phyloP scores from a whole-genome alignment of 352 stramenopile species.

The Pythium grandisporangium region DNA sequence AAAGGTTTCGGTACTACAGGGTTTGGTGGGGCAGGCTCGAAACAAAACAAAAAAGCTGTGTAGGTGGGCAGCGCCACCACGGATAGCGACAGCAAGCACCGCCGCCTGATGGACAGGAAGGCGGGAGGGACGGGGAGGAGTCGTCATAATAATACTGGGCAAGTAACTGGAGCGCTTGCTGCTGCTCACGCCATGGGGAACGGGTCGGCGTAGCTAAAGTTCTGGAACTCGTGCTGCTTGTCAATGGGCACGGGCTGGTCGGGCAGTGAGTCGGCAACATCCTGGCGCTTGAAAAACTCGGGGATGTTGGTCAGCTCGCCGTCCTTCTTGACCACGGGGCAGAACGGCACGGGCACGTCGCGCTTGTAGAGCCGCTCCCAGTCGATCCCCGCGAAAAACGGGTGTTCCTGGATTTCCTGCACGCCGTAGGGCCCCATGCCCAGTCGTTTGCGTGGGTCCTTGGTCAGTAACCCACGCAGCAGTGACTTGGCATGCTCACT shows the following conservation, averaged over 20 bases:
- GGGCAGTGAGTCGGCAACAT: slow-evolving; percentile 57
- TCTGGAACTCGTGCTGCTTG: slow-evolving; percentile 65
- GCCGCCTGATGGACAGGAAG: no score
- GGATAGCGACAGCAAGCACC: no score
- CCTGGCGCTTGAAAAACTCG: slow-evolving; percentile 76
- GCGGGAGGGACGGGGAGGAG: no score
- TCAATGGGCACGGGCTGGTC: slow-evolving; percentile 42
- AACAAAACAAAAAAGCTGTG: no score
- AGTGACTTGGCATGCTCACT: slow-evolving; percentile 69
- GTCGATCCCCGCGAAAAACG: slow-evolving; percentile 70
- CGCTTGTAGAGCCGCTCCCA: slow-evolving; percentile 78
- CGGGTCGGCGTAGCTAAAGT: slow-evolving; percentile 73
- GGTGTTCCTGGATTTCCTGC: slow-evolving; percentile 77
- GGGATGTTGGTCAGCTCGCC: slow-evolving; percentile 70
- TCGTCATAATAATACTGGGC: no score
- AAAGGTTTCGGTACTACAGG: no score
- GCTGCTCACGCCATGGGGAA: slow-evolving; percentile 35
- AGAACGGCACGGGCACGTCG: slow-evolving; percentile 55
- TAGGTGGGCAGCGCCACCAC: no score
- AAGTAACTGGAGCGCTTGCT: no score
- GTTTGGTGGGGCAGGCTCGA: no score
- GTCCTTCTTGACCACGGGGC: slow-evolving; percentile 55
- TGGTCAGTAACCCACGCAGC: slow-evolving; percentile 58
- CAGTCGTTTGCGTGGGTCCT: slow-evolving; percentile 66
- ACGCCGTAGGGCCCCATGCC: slow-evolving; percentile 57